Evolutionary conservation across 257 asterid species (phyloP), one percentile per base, ranked within the genome.

Genomic region (Handroanthus guayacan): DNA sequence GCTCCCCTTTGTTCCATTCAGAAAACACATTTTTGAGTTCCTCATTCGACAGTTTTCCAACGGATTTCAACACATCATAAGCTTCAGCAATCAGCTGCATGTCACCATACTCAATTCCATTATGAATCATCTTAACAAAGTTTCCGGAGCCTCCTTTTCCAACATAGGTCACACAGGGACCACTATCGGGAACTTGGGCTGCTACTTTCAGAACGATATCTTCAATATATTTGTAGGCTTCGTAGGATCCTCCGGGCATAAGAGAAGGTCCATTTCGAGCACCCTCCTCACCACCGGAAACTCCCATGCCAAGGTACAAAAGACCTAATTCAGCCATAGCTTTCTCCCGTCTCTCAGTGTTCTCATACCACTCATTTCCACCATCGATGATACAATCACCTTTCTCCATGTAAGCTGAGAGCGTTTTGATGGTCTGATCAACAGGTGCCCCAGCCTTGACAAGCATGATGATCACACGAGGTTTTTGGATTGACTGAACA

Each of bases 361-460:
- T 95, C 84, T 95, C 99, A 9, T 95, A 93, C 99, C 99, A 95
- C 83, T 95, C 99, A 9, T 95, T 95, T 25, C 99, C 99, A 69
- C 99, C 97, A 9, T 95, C 99, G 37, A 91, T 87, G 79, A 95
- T 95, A 67, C 98, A 93, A 69, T 95, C 99, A 12, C 99, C 99
- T 73, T 90, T 89, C 82, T 95, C 99, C 97, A 95, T 82, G 86
- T 84, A 89, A 67, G 94, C 83, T 13, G 98, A 84, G 20, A 95
- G 98, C 2, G 97, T 93, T 72, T 89, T 84, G 86, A 95, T 93
- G 79, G 99, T 95, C 62, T 87, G 94, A 69, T 95, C 99, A 6
- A 95, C 99, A 0, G 99, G 99, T 7, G 97, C 88, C 41, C 99
- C 99, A 0, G 99, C 98, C 81, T 95, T 95, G 71, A 95, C 99